Base-by-base conservation (phyloP, 2,329 filamentous ascomycete genomes). In the Cordyceps cicadae region DNA sequence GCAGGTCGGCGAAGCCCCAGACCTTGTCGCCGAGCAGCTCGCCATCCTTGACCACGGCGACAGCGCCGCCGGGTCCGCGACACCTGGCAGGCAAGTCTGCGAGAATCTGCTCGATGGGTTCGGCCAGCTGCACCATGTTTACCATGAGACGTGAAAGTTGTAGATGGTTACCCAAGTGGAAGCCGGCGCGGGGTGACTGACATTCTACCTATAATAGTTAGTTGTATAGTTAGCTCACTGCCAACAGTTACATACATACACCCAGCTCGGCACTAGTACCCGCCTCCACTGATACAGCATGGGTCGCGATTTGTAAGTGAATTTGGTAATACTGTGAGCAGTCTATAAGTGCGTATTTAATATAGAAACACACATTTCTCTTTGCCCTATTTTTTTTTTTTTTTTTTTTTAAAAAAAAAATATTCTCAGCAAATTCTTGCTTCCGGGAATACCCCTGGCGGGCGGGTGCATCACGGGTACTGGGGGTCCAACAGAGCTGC, bases 1-100 rank as follows among this genome's bases (percentile, higher is more conserved):
- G 69, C 21, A 78, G 59, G 65, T 79, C 70, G 21, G 76, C 75
- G 56, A 72, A 78, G 41, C 77, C 77, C 75, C 76, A 79, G 45
- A 70, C 67, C 3, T 71, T 71, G 52, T 74, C 67, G 24, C 69
- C 71, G 43, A 75, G 62, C 26, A 76, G 63, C 46, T 77, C 63
- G 63, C 76, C 76, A 72, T 78, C 68, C 62, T 75, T 71, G 21
- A 79, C 51, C 14, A 79, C 68, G 0, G 76, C 76, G 11, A 75
- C 63, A 1, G 72, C 73, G 54, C 76, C 76, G 12, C 76, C 77
- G 4, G 76, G 75, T 11, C 76, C 76, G 24, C 74, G 69, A 59
- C 64, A 62, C 39, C 46, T 52, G 21, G 56, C 52, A 6, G 61
- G 57, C 19, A 62, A 8, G n/a, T 60, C 52, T 24, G 55, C 51